phyloP scores from a whole-genome alignment of 2,329 filamentous ascomycete genomes.

The Nigrograna mackinnonii region DNA sequence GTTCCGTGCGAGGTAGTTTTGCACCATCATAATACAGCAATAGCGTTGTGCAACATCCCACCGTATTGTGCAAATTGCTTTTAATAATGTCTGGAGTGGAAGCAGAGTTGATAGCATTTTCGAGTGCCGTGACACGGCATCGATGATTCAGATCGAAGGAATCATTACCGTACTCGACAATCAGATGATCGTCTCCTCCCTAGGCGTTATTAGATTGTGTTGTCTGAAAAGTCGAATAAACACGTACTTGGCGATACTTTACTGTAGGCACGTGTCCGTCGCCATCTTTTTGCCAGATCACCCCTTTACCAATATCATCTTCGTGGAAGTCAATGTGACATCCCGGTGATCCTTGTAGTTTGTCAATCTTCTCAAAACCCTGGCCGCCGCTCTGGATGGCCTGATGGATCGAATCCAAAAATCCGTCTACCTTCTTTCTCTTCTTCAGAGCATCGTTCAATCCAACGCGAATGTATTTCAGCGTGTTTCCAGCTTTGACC shows the following conservation, averaged over 20 bases:
- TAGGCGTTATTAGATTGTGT: neutral
- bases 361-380: conserved; percentile 25
- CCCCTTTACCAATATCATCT: conserved; percentile 26
- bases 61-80: conserved; percentile 47
- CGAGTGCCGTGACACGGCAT: conserved; percentile 58
- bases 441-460: conserved; percentile 56
- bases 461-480: conserved; percentile 56
- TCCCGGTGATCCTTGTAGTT: conserved; percentile 17
- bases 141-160: conserved; percentile 60
- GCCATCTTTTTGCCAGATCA: conserved; percentile 31
- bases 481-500: conserved; percentile 60
- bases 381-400: conserved; percentile 38
- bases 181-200: conserved; percentile 52
- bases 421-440: conserved; percentile 48
- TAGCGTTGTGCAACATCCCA: conserved; percentile 54
- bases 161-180: conserved; percentile 63
- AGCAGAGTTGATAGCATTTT: conserved; percentile 49
- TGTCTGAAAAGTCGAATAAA: neutral
- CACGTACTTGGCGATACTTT: conserved; percentile 4
- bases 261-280: conserved; percentile 3
- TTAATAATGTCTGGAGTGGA: conserved; percentile 11
- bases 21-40: conserved; percentile 41
- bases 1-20: conserved; percentile 37
- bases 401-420: conserved; percentile 48
- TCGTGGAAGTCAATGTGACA: conserved; percentile 31